phyloP scores from a whole-genome alignment of 1,284 basidiomycete species.

The Puccinia novopanici region DNA sequence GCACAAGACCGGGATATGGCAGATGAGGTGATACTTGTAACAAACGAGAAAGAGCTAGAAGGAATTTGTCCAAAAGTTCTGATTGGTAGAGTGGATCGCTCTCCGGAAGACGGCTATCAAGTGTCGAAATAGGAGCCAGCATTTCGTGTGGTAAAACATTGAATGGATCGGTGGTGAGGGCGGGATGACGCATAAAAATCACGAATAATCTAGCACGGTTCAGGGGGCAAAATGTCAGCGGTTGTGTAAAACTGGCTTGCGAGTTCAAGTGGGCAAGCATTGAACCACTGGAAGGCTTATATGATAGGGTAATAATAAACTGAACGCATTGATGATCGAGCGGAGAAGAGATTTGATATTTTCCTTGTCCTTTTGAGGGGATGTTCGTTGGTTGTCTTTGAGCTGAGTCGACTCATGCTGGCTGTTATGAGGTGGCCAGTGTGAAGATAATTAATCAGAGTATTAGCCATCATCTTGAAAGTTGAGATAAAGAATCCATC shows the following conservation, averaged over 20 bases:
- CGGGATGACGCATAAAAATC: constrained; percentile 45
- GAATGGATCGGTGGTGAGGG: constrained; percentile 41
- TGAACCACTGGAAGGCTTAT: constrained; percentile 34
- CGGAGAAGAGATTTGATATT: constrained; percentile 17
- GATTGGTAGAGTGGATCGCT: constrained; percentile 36
- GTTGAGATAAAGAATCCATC: too few species aligned
- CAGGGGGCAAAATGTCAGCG: not conserved
- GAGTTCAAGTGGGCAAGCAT: not conserved
- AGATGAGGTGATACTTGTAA: constrained; percentile 46
- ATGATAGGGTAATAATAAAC: constrained; percentile 33
- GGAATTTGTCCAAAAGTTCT: constrained; percentile 1
- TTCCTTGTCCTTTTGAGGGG: not conserved
- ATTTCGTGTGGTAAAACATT: constrained; percentile 25
- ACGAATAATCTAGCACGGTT: constrained; percentile 32
- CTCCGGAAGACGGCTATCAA: not conserved
- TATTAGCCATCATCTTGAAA: constrained; percentile 16
- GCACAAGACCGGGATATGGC: constrained; percentile 45
- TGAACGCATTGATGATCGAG: constrained; percentile 37
- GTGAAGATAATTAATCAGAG: constrained; percentile 17
- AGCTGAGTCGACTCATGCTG: not conserved
- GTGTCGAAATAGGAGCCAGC: not conserved
- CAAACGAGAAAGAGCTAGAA: constrained; percentile 32
- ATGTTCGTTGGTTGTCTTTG: not conserved
- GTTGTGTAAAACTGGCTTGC: not conserved
- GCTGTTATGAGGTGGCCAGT: constrained; percentile 1